These are phyloP conservation scores for Aspergillus sp. DNA, from an alignment of 2,329 filamentous ascomycete genomes.

Conservation along the genomic window DNA sequence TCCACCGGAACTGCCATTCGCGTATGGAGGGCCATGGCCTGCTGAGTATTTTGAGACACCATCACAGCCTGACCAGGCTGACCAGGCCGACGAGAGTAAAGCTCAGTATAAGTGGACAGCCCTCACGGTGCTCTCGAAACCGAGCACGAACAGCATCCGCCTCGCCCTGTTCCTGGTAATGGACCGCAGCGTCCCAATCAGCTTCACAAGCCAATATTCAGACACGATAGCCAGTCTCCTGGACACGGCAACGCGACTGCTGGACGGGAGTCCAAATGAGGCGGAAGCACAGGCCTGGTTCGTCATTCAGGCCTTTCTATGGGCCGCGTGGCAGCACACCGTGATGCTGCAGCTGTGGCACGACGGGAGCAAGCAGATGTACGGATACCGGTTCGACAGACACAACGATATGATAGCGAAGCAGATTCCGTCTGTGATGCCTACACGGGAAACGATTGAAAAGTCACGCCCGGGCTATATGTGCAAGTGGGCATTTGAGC, in stretches of 20 bases:
- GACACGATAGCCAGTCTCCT: conserved; percentile 8
- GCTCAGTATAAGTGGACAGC: neutral
- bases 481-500: conserved; percentile 23
- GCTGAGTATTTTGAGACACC: neutral
- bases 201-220: neutral
- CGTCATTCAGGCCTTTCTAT: neutral
- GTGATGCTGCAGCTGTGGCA: neutral
- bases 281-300: conserved; percentile 3
- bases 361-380: neutral
- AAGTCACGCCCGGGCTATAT: conserved; percentile 9
- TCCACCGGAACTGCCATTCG: conserved; percentile 10
- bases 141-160: conserved; percentile 11
- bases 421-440: neutral
- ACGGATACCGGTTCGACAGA: neutral
- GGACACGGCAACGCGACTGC: conserved; percentile 1
- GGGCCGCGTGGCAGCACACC: neutral
- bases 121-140: conserved; percentile 6
- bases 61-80: neutral
- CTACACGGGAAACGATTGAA: neutral
- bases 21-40: neutral
- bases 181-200: conserved; percentile 1
- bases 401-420: neutral
- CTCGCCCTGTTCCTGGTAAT: conserved; percentile 11
- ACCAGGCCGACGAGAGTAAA: neutral
- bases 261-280: neutral